Conservation (phyloP, 345 rosid species). For the Microcos paniculata region DNA sequence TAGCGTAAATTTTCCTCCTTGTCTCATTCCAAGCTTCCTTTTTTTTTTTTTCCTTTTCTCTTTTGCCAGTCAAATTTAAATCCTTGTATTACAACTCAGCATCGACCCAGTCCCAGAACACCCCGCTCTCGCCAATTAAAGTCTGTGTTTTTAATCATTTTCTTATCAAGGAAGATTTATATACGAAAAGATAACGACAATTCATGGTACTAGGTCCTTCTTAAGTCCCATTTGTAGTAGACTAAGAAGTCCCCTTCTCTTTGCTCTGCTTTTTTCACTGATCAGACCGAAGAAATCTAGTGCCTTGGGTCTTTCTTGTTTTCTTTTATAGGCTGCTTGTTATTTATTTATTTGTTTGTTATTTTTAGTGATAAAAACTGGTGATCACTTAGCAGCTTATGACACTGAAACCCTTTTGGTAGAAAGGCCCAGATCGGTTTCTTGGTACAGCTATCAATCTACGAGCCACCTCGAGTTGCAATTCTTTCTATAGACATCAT, state of each 20-base stretch:
- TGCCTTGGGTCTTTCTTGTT: slow-evolving; percentile 8
- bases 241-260: background rate
- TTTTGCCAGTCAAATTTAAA: background rate
- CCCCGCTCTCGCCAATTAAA: background rate
- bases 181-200: background rate
- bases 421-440: slow-evolving; percentile 18
- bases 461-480: slow-evolving; percentile 15
- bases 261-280: background rate
- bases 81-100: slow-evolving; percentile 14
- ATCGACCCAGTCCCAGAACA: background rate
- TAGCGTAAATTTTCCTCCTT: background rate
- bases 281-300: slow-evolving; percentile 19
- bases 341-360: background rate
- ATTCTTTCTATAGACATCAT: background rate
- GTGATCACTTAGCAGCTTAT: slow-evolving; percentile 5
- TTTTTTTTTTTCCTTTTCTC: too few relatives aligned
- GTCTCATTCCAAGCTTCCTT: background rate
- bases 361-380: background rate
- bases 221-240: background rate
- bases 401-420: slow-evolving; percentile 8
- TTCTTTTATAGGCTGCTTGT: background rate
- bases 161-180: background rate
- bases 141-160: background rate
- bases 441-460: background rate
- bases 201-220: background rate